Base-by-base conservation (phyloP, 2,329 filamentous ascomycete species). In the Pseudocercospora eumusae region DNA sequence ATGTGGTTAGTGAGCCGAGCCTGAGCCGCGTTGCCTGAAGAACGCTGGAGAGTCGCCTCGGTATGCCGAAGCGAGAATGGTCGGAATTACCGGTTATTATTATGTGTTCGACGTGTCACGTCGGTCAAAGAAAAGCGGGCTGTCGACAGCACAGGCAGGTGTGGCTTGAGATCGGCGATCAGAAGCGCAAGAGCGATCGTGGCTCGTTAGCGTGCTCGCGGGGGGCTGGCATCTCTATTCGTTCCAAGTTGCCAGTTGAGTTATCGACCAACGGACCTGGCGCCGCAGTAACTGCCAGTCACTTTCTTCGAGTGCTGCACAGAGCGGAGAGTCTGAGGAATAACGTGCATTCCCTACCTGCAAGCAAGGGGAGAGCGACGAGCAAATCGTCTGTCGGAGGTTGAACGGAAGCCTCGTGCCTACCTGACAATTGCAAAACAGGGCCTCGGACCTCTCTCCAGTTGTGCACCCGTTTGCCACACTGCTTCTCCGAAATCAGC, bases 161-260 rank as follows among this genome's bases (percentile, higher is more conserved):
- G 23, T 21, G 47, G 47, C 20, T 25, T 50, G 20, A 21, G 28
- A 54, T 31, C 27, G 50, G 50, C 50, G 50, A 54, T 52, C 47
- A 25, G 15, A 15, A 20, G 18, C 21, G 42, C 5, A 2, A 18
- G 36, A 40, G 44, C 44, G 49, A 31, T 40, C 28, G 52, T 54
- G 52, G 52, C 52, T 54, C 20, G 49, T 52, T 27, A 31, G 49
- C 25, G 49, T 2, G 23, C 13, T 52, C 23, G 49, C 52, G 52
- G 52, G 31, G 52, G 20, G 15, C 52, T 54, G 52, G 52, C 52
- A 54, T 54, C 50, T 54, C 28, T 8, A 54, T 54, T 54, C 50
- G 50, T 54, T 28, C 28, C 50, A 15, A 31, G 50, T 54, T 54
- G 27, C 21, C 50, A 28, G n/a, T n/a, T n/a, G n/a, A n/a, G n/a